Evolutionary conservation across 345 rosid genomes (phyloP).

Genomic region (Hibiscus mutabilis): DNA sequence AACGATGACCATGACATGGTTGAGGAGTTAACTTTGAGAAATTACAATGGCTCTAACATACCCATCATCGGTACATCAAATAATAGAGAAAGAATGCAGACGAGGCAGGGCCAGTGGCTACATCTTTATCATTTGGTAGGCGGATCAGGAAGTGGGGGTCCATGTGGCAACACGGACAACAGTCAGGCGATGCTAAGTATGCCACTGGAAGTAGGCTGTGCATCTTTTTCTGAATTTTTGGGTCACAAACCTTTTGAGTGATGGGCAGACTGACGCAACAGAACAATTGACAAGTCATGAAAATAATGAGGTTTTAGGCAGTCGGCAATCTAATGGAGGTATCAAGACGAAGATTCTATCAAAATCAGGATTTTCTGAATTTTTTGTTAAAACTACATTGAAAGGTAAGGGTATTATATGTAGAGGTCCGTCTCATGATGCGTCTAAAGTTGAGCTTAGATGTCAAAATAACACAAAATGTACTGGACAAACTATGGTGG

Average conservation of each 20-base stretch:
- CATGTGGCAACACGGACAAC: conserved; percentile 30
- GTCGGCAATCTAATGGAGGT: conserved; percentile 35
- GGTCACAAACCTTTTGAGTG: conserved; percentile 22
- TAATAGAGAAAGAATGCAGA: conserved; percentile 42
- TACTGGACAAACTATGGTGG: conserved; percentile 27
- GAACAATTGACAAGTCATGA: conserved; percentile 29
- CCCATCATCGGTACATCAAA: conserved; percentile 62
- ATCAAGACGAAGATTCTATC: conserved; percentile 76
- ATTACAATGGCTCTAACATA: conserved; percentile 42
- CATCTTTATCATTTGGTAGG: conserved; percentile 38
- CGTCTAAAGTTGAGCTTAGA: conserved; percentile 25
- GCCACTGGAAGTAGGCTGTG: conserved; percentile 25
- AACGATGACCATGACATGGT: conserved; percentile 52
- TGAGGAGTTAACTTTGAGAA: conserved; percentile 70
- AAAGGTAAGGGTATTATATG: conserved; percentile 70
- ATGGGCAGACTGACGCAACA: conserved; percentile 26
- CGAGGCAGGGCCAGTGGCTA: conserved; percentile 42
- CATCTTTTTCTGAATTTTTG: conserved; percentile 37
- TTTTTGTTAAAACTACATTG: conserved; percentile 63
- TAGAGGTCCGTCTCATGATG: conserved; percentile 44
- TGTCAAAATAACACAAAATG: conserved; percentile 29
- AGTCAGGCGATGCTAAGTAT: conserved; percentile 21
- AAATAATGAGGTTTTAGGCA: conserved; percentile 22
- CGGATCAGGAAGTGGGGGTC: conserved; percentile 47
- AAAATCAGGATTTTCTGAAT: conserved; percentile 84